Conservation (phyloP, 768 basidiomycete species). For the Serendipita sp. region DNA sequence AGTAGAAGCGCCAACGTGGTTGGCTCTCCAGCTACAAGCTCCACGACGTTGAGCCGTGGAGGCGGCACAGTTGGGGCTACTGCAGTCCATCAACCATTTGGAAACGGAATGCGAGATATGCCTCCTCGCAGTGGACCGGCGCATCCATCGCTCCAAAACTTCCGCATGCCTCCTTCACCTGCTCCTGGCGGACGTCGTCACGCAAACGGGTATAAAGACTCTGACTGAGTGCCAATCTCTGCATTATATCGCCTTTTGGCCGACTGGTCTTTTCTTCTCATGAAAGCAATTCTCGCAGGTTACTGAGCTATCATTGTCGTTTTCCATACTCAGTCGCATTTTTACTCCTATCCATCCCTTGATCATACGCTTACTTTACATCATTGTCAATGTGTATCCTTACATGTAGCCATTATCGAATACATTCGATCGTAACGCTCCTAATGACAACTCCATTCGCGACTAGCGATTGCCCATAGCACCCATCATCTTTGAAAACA, state of each 20-base stretch:
- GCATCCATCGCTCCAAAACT: neutral
- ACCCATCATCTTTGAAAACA: constrained; percentile 12
- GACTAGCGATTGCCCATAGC: neutral
- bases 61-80: neutral
- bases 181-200: neutral
- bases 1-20: constrained; percentile 2
- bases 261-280: too few species aligned
- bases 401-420: neutral
- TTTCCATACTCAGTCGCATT: neutral
- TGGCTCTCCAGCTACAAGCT: neutral
- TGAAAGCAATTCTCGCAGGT: neutral
- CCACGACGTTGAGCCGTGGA: neutral
- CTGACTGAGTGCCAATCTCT: neutral
- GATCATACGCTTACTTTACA: neutral
- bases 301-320: neutral
- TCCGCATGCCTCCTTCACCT: neutral
- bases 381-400: neutral
- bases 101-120: neutral
- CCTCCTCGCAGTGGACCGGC: neutral
- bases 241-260: neutral
- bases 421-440: neutral
- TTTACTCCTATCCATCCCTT: neutral
- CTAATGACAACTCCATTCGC: neutral
- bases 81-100: neutral
- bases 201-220: neutral